phyloP scores from a whole-genome alignment of 2,329 filamentous ascomycete genomes.

The Phyllosticta capitalensis region DNA sequence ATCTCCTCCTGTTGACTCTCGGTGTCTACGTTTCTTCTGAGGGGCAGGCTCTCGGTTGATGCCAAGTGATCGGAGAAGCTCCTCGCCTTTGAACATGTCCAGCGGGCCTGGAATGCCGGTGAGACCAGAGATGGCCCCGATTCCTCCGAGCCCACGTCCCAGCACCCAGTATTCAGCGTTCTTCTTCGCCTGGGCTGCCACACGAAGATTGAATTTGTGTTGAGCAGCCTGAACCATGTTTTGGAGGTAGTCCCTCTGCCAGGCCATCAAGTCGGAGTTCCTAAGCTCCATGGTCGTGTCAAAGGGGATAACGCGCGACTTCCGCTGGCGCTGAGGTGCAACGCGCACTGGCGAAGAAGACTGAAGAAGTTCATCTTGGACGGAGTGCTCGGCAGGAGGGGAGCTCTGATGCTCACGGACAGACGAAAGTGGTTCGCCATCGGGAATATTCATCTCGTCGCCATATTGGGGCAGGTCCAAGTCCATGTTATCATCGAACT shows the following conservation, averaged over 20 bases:
- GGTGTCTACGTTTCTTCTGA: constrained; percentile 26
- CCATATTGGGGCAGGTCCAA: constrained; percentile 25
- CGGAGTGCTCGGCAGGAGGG: neutral
- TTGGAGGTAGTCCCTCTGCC: constrained; percentile 48
- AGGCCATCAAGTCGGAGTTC: constrained; percentile 47
- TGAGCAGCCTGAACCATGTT: constrained; percentile 48
- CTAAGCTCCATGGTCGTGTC: constrained; percentile 45
- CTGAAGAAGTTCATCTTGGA: constrained; percentile 17
- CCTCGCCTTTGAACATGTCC: constrained; percentile 48
- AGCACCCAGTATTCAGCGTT: constrained; percentile 55
- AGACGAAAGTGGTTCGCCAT: constrained; percentile 21
- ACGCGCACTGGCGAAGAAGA: constrained; percentile 28
- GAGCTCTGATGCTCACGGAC: constrained; percentile 2
- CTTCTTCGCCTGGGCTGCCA: constrained; percentile 44
- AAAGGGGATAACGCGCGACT: constrained; percentile 32
- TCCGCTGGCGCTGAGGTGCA: constrained; percentile 30
- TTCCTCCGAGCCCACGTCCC: constrained; percentile 45
- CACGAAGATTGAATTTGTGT: constrained; percentile 36
- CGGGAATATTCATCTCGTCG: constrained; percentile 19
- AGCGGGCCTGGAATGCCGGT: constrained; percentile 41
- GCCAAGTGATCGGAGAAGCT: constrained; percentile 41
- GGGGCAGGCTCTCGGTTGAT: constrained; percentile 16
- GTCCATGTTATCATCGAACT: constrained; percentile 20
- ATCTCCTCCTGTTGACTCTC: constrained; percentile 25
- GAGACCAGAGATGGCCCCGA: constrained; percentile 39